Conservation (phyloP, 225 moss, liverwort and hornwort species). For the Sphagnum tenellum region DNA sequence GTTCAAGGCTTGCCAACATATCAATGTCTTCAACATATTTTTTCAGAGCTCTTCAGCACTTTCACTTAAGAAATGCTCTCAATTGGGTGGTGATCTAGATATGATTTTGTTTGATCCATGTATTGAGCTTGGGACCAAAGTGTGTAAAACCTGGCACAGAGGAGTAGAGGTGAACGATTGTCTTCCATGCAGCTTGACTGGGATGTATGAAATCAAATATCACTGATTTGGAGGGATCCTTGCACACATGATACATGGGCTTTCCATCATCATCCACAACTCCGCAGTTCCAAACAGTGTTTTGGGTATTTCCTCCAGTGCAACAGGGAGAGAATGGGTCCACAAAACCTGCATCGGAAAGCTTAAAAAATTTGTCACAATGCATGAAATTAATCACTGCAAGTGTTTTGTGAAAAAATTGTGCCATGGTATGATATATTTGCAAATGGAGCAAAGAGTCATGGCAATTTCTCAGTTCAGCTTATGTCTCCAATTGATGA, state of each 20-base stretch:
- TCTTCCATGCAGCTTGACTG: constrained; percentile 28
- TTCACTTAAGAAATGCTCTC: too few relatives aligned
- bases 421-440: background rate
- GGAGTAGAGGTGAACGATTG: constrained; percentile 16
- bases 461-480: background rate
- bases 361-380: background rate
- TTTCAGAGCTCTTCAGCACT: too few relatives aligned
- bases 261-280: constrained; percentile 5
- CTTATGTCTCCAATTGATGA: background rate
- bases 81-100: background rate
- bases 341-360: constrained; percentile 21
- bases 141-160: constrained; percentile 13
- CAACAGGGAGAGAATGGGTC: constrained; percentile 28
- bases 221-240: constrained; percentile 11
- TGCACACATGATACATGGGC: constrained; percentile 21
- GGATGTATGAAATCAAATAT: constrained; percentile 42
- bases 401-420: too few relatives aligned
- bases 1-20: too few relatives aligned
- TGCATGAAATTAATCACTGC: background rate
- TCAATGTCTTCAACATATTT: too few relatives aligned
- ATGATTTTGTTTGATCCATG: background rate
- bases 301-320: constrained; percentile 8
- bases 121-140: constrained; percentile 1
- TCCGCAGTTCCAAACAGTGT: constrained; percentile 11
- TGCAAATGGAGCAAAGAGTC: background rate